Evolutionary conservation across 2,329 filamentous ascomycete genomes (phyloP), one percentile per base, ranked within the genome.

Genomic region (Ustilaginoidea virens): DNA sequence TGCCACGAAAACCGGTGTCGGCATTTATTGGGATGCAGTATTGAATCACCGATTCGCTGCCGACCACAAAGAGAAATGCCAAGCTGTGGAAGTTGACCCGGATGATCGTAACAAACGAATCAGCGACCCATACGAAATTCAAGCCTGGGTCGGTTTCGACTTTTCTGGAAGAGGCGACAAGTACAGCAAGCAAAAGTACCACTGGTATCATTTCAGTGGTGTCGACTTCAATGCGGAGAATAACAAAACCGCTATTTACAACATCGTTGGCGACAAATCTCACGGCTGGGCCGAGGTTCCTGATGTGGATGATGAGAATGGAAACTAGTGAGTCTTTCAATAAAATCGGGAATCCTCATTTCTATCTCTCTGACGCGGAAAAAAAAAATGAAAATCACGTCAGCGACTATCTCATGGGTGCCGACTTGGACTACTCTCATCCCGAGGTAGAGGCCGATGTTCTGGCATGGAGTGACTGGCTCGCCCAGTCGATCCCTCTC

Each of bases 1-100:
- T 6, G 72, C 73, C 3, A 62, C 68, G 27, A 54, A 67, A 15
- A 43, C 63, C 22, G 67, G 63, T 0, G 58, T 81, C 5, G 68
- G 69, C 1, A 47, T 80, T 1, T 71, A 78, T 39, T 81, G 74
- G 69, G 78, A 82, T 47, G 73, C 75, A 3, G 76, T 82, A 2
- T 56, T 82, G 18, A 82, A 81, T 43, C 78, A 82, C 49, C 80
- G 78, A 46, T 75, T 76, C n/a, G 75, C 67, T 3, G 77, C 74
- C 11, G 77, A 82, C 45, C 62, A 58, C 29, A 71, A 63, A 16
- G 76, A 81, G 45, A 63, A 63, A 30, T 75, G 69, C 32, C 52
- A 56, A 33, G 74, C 70, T 2, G 61, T 77, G 25, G 71, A 75
- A 46, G 76, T 81, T 15, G 66, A 81, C 43, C 47, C 55, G 1